These are phyloP conservation scores for Typha latifolia DNA, from an alignment of 176 grass and related monocot genomes.

Conservation along the genomic window DNA sequence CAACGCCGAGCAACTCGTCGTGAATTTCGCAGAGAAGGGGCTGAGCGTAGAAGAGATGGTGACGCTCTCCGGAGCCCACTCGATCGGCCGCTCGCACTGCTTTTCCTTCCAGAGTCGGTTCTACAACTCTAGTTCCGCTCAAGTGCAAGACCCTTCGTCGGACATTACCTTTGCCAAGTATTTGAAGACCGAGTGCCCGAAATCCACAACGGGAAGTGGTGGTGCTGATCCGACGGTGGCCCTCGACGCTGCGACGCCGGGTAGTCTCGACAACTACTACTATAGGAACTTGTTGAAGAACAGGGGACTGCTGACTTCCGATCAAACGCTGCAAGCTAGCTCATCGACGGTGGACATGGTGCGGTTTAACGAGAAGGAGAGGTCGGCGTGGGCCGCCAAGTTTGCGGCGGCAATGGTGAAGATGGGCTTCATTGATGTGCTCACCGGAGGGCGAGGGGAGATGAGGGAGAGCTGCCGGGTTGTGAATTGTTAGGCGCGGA, in stretches of 20 bases:
- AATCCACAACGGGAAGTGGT: not conserved
- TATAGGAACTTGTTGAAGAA: slow-evolving; percentile 21
- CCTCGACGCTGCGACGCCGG: slow-evolving; percentile 21
- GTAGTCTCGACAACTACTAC: slow-evolving; percentile 25
- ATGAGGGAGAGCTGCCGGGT: slow-evolving; percentile 28
- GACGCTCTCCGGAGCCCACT: too few species aligned
- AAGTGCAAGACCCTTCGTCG: not conserved
- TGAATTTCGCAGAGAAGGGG: too few species aligned
- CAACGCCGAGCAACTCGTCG: too few species aligned
- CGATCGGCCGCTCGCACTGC: slow-evolving; percentile 29
- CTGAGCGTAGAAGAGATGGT: too few species aligned
- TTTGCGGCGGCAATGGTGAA: slow-evolving; percentile 43
- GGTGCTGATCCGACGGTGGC: slow-evolving; percentile 20
- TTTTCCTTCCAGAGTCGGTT: slow-evolving; percentile 10
- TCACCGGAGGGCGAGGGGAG: slow-evolving; percentile 15
- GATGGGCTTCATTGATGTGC: slow-evolving; percentile 23
- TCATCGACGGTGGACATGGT: slow-evolving; percentile 1
- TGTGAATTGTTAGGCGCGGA: slow-evolving; percentile 27
- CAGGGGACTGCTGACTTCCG: slow-evolving; percentile 29
- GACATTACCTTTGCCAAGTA: not conserved
- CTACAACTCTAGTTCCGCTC: not conserved
- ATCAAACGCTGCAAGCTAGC: slow-evolving; percentile 10
- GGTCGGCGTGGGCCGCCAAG: too few species aligned
- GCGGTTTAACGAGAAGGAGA: slow-evolving; percentile 3
- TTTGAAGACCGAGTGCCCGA: slow-evolving; percentile 14